Evolutionary conservation across 208 protist genomes (phyloP).

Genomic region (Herpetomonas samuelpessoai): DNA sequence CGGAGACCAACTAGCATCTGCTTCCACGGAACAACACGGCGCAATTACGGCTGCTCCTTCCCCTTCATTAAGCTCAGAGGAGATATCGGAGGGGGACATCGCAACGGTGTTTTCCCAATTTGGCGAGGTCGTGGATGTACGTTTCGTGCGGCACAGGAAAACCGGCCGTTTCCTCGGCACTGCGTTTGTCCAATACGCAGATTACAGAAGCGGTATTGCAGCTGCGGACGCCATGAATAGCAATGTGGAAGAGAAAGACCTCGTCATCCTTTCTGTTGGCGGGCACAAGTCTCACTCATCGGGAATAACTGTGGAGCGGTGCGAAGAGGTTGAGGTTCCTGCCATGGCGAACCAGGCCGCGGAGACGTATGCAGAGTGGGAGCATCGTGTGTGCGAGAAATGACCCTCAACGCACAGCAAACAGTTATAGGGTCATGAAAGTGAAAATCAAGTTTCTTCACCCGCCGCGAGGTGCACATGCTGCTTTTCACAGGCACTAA

Average conservation of each 20-base stretch:
- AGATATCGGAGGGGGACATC: conserved; percentile 80
- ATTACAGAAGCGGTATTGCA: conserved; percentile 71
- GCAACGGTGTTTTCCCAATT: conserved; percentile 90
- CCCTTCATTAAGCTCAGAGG: not conserved
- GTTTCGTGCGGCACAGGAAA: conserved; percentile 64
- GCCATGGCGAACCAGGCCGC: conserved; percentile 9
- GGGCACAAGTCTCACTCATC: conserved; percentile 4
- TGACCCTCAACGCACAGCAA: too few species aligned
- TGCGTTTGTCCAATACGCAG: conserved; percentile 71
- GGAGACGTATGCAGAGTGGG: conserved; percentile 58
- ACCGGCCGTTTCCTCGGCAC: conserved; percentile 76
- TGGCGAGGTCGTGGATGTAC: conserved; percentile 73
- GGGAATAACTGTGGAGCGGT: conserved; percentile 78
- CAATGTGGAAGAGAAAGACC: conserved; percentile 52
- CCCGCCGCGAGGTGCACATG: too few species aligned
- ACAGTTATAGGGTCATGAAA: too few species aligned
- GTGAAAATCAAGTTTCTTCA: too few species aligned
- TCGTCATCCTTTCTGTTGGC: conserved; percentile 30
- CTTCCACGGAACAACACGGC: not conserved
- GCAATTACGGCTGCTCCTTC: not conserved
- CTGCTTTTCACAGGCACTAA: too few species aligned
- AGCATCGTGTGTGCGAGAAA: conserved; percentile 16
- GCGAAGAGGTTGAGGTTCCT: conserved; percentile 67
- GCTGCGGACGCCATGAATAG: conserved; percentile 83
- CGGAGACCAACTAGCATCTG: too few species aligned